Conservation (phyloP, 2,329 filamentous ascomycete genomes). For the Apiospora marii region DNA sequence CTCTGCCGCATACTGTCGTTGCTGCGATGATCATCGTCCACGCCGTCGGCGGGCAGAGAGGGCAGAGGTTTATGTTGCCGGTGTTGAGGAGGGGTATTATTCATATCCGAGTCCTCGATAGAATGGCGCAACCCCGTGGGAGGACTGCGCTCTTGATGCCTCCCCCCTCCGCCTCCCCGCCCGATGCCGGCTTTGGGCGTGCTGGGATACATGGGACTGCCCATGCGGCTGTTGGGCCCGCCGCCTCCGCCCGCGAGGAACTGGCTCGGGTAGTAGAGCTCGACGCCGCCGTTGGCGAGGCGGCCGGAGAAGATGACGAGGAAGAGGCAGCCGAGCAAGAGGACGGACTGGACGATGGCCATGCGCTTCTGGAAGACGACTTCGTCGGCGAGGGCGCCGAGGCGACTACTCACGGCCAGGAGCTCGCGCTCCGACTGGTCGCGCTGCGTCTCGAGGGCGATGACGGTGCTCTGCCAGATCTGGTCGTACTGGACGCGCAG, state of each 20-base stretch:
- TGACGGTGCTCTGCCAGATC: constrained; percentile 93
- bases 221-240: constrained; percentile 30
- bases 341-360: constrained; percentile 88
- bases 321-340: constrained; percentile 85
- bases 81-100: constrained; percentile 15
- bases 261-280: constrained; percentile 42
- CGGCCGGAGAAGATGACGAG: constrained; percentile 82
- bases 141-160: background rate
- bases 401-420: constrained; percentile 78
- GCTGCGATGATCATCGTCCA: background rate
- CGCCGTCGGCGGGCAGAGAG: background rate
- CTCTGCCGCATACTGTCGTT: background rate
- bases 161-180: background rate
- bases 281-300: constrained; percentile 43
- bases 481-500: constrained; percentile 92
- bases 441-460: constrained; percentile 88
- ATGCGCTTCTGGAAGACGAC: constrained; percentile 88
- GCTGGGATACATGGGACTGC: constrained; percentile 39
- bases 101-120: constrained; percentile 20
- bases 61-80: constrained; percentile 12
- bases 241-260: constrained; percentile 31
- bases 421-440: constrained; percentile 86
- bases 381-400: constrained; percentile 93
- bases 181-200: constrained; percentile 33
- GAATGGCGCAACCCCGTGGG: constrained; percentile 20